phyloP scores from a whole-genome alignment of 768 basidiomycete genomes.

The Leucogyrophana mollusca region DNA sequence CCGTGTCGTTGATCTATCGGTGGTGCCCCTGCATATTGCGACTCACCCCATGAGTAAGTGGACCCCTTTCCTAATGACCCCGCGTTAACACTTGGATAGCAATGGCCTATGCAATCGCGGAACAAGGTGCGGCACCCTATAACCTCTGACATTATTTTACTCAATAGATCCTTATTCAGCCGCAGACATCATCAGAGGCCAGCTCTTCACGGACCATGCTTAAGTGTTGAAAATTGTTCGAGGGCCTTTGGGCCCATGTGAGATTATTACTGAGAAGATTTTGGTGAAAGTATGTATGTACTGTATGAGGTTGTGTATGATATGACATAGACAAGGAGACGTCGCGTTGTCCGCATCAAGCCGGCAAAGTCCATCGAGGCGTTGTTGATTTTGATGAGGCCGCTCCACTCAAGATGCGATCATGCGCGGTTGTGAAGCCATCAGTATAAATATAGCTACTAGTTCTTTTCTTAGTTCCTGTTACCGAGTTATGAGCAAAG shows the following conservation, averaged over 20 bases:
- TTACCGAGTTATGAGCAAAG: neutral
- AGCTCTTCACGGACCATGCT: neutral
- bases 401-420: no score
- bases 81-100: conserved; percentile 7
- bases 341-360: no score
- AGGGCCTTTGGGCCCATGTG: neutral
- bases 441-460: neutral
- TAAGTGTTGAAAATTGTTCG: neutral
- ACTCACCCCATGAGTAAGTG: conserved; percentile 32
- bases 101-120: conserved; percentile 24
- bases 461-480: neutral
- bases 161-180: conserved; percentile 10
- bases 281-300: no score
- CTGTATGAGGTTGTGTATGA: no score
- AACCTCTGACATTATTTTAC: neutral
- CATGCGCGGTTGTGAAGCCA: neutral
- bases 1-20: conserved; percentile 45
- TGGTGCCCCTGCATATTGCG: conserved; percentile 39
- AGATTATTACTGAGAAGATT: no score
- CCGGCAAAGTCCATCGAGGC: no score
- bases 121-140: conserved; percentile 21
- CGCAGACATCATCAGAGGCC: conserved; percentile 28
- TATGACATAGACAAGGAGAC: no score
- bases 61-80: neutral
- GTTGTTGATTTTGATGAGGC: no score